Percentiles rank a stretch among this genome's conserved stretches.
Conservation (phyloP, 1,284 basidiomycete species). For the Moesziomyces antarcticus region DNA sequence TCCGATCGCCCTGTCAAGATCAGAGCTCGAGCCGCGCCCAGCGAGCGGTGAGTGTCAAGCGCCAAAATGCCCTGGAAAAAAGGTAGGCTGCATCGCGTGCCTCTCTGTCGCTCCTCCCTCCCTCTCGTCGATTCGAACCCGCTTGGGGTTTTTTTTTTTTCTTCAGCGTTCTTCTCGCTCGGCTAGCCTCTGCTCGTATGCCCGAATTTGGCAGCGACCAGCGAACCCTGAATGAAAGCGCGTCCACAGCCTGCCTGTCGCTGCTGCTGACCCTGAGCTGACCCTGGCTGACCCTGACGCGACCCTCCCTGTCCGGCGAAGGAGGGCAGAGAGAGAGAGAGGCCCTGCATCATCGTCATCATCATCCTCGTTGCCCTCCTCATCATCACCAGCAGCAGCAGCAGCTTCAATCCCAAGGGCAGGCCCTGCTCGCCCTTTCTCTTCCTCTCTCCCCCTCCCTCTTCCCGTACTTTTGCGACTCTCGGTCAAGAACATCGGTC, state of each 20-base stretch:
- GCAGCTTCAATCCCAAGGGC: neutral
- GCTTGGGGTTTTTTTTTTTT: neutral
- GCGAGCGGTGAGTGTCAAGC: neutral
- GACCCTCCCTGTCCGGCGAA: neutral
- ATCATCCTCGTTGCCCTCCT: neutral
- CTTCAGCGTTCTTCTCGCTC: neutral
- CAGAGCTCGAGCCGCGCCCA: conserved; percentile 2
- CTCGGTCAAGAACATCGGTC: too few relatives aligned
- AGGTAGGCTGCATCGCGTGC: too few relatives aligned
- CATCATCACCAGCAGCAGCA: conserved; percentile 1
- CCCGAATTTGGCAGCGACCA: too few relatives aligned
- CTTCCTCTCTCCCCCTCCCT: neutral
- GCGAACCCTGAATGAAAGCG: conserved; percentile 7
- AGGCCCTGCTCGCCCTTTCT: neutral
- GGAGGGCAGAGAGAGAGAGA: neutral
- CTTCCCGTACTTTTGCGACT: neutral
- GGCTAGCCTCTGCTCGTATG: conserved; percentile 1
- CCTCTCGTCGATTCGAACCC: too few relatives aligned
- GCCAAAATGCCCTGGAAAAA: too few relatives aligned
- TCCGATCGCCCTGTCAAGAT: conserved; percentile 36
- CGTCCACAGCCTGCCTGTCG: too few relatives aligned
- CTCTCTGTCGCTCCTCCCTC: too few relatives aligned
- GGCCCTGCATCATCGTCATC: neutral
- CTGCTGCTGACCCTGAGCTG: neutral
- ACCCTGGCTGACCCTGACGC: neutral